Base-by-base conservation (phyloP, 139 green algal species). In the Trebouxia sp. region DNA sequence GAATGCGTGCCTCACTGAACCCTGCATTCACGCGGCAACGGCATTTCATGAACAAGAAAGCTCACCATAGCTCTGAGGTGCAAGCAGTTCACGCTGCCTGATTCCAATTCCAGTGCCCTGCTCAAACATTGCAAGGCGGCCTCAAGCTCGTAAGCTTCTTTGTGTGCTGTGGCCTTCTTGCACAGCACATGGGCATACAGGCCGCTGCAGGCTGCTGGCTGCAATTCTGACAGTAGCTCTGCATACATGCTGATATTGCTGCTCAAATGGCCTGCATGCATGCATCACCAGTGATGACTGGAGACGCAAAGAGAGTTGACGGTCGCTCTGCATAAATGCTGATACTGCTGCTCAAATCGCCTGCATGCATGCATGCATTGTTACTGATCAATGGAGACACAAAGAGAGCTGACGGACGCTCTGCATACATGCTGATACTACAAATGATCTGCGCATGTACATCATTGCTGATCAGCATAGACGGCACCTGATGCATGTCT, bases 131-230 rank as follows among this genome's bases (percentile, higher is more conserved):
- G 62, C 62, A 72, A 43, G 62, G 62, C 62, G 42, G 62, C 62
- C n/a, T 45, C 7, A 7, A 28, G 43, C 10, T 72, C 32, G 14
- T n/a, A 17, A 12, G 42, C 9, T 22, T 72, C 32, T 11, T 14
- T 42, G 1, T 41, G 35, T 43, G 62, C 62, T 11, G 7, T 35
- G 12, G 78, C 85, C 65, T 80, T 77, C 56, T 67, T 78, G 5
- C 50, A 65, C 53, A 88, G 65, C 41, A 83, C 0, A 4, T 6
- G 12, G 24, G 82, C 76, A 38, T 51, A 79, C 45, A 90, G 65
- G 10, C 87, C 84, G 15, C 51, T 48, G 48, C 72, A 81, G 1
- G 58, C 86, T n/a, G 50, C 37, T 3, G 65, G 32, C 14, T 83
- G 37, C 37, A 90, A 35, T 1, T 26, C 47, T 11, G 12, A n/a